Evolutionary conservation across 2,329 filamentous ascomycete species (phyloP).

Genomic region (Amesomyces nigricolor): DNA sequence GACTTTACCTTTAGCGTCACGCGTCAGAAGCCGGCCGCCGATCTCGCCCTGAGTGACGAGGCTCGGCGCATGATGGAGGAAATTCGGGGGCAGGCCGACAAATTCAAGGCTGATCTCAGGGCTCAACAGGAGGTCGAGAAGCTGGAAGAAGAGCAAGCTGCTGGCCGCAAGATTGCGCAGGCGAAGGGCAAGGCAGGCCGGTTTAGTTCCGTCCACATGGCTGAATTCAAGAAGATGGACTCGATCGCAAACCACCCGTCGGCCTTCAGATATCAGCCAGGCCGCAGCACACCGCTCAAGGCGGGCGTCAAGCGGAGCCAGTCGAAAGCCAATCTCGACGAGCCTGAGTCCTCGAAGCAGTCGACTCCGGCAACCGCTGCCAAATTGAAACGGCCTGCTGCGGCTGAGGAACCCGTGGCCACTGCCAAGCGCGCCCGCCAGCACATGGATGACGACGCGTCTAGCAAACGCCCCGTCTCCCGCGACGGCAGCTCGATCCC

Average conservation of each 20-base stretch:
- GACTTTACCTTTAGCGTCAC: slow-evolving; percentile 62
- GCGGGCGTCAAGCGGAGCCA: slow-evolving; percentile 48
- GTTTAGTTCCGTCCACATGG: slow-evolving; percentile 80
- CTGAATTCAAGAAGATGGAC: slow-evolving; percentile 95
- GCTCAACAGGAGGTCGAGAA: slow-evolving; percentile 55
- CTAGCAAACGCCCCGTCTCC: slow-evolving; percentile 56
- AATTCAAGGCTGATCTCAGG: slow-evolving; percentile 63
- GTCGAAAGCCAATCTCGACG: slow-evolving; percentile 49
- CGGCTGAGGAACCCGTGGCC: slow-evolving; percentile 32
- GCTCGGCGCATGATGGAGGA: slow-evolving; percentile 58
- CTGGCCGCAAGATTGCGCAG: slow-evolving; percentile 66
- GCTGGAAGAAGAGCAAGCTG: slow-evolving; percentile 39
- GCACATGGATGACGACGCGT: slow-evolving; percentile 61
- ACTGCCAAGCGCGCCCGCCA: slow-evolving; percentile 68
- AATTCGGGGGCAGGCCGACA: slow-evolving; percentile 64
- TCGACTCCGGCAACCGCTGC: slow-evolving; percentile 28
- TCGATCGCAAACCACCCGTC: slow-evolving; percentile 86
- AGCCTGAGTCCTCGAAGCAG: slow-evolving; percentile 40
- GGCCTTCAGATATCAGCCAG: slow-evolving; percentile 59
- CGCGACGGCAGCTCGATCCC: slow-evolving; percentile 46
- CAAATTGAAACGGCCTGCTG: slow-evolving; percentile 27
- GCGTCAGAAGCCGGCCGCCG: slow-evolving; percentile 36
- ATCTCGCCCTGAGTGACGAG: slow-evolving; percentile 54
- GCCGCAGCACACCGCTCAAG: slow-evolving; percentile 46
- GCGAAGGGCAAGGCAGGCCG: slow-evolving; percentile 72